Percentiles rank a stretch among this genome's conserved stretches.
Conservation (phyloP, 768 basidiomycete genomes). For the Terana coerulea region DNA sequence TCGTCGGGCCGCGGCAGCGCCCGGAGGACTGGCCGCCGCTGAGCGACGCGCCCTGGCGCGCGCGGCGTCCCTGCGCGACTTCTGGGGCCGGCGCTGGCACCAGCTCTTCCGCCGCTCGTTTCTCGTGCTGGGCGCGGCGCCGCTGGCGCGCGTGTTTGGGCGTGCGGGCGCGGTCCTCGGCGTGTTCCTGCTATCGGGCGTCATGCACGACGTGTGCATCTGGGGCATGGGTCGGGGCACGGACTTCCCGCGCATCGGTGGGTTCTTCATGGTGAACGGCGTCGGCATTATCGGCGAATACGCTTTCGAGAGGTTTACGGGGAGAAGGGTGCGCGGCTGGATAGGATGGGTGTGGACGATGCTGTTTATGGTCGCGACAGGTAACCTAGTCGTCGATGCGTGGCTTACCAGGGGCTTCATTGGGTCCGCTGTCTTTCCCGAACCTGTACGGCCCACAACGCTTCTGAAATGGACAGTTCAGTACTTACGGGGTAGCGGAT, state of each 20-base stretch:
- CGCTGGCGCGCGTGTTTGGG: constrained; percentile 39
- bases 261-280: constrained; percentile 58
- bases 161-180: constrained; percentile 49
- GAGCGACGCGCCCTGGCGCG: constrained; percentile 30
- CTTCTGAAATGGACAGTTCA: too few relatives aligned
- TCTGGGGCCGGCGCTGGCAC: constrained; percentile 39
- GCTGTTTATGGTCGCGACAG: constrained; percentile 46
- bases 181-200: constrained; percentile 56
- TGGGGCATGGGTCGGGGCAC: constrained; percentile 56
- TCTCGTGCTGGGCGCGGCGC: constrained; percentile 27
- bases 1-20: constrained; percentile 24
- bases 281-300: constrained; percentile 49
- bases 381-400: constrained; percentile 46
- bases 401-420: constrained; percentile 12
- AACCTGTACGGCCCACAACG: background rate
- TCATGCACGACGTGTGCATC: constrained; percentile 54
- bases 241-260: constrained; percentile 38
- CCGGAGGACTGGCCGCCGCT: constrained; percentile 31
- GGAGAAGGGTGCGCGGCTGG: constrained; percentile 44
- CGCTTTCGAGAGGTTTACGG: constrained; percentile 39
- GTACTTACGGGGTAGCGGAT: too few relatives aligned
- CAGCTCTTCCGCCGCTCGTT: constrained; percentile 31
- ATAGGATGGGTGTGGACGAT: constrained; percentile 50
- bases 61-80: constrained; percentile 33
- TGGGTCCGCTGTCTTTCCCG: constrained; percentile 2